Conservation (phyloP, 2,329 filamentous ascomycete genomes). For the Purpureocillium lavendulum region DNA sequence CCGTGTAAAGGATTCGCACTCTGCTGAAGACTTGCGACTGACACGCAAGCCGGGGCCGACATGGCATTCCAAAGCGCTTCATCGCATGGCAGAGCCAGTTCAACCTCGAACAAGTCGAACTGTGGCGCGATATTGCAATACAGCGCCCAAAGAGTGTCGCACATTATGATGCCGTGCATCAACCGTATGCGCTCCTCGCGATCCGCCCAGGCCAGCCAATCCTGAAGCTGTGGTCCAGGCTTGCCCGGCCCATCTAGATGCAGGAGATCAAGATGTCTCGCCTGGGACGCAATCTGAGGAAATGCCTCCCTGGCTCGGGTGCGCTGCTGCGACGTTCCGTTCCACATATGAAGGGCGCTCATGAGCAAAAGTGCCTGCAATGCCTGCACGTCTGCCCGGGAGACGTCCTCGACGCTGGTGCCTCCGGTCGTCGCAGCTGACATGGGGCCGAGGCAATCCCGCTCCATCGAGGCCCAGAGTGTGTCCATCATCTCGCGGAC, state of each 20-base stretch:
- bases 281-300: constrained; percentile 46
- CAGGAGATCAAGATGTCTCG: constrained; percentile 48
- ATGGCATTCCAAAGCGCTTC: constrained; percentile 67
- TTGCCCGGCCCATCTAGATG: constrained; percentile 32
- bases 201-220: constrained; percentile 60
- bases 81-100: constrained; percentile 61
- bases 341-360: constrained; percentile 57
- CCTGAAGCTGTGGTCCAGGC: constrained; percentile 44
- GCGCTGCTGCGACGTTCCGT: constrained; percentile 58
- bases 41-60: constrained; percentile 49
- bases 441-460: constrained; percentile 39
- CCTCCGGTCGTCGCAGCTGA: constrained; percentile 9
- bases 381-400: constrained; percentile 48
- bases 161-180: constrained; percentile 56
- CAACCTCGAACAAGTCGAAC: constrained; percentile 56
- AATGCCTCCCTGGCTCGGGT: constrained; percentile 53
- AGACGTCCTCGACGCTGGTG: constrained; percentile 10
- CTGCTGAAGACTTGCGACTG: constrained; percentile 53
- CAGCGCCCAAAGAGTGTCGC: constrained; percentile 56
- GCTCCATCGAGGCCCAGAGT: constrained; percentile 49
- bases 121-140: constrained; percentile 62
- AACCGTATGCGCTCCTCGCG: constrained; percentile 61
- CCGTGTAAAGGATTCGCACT: constrained; percentile 54
- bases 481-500: constrained; percentile 62
- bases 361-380: constrained; percentile 58